Percentiles rank a stretch among this genome's conserved stretches.
These are phyloP conservation scores for Fusarium anguioides DNA, from an alignment of 2,329 filamentous ascomycete genomes.

Conservation along the genomic window DNA sequence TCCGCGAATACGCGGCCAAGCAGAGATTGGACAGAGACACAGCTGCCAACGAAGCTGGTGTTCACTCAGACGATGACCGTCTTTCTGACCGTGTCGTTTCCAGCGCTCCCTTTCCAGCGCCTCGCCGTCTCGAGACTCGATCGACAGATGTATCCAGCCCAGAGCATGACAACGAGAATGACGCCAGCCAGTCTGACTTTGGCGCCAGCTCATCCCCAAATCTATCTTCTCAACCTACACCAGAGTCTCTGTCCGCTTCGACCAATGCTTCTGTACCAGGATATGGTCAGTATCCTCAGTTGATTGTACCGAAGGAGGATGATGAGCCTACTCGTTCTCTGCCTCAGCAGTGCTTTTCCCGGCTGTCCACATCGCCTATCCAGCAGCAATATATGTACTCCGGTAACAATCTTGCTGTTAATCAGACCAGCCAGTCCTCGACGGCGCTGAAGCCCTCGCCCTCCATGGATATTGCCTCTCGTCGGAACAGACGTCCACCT, in stretches of 20 bases:
- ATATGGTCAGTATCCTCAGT: conserved; percentile 40
- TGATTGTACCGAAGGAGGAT: conserved; percentile 40
- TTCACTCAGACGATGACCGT: conserved; percentile 47
- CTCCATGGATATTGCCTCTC: conserved; percentile 64
- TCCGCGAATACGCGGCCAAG: conserved; percentile 54
- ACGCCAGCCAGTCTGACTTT: conserved; percentile 43
- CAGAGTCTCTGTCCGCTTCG: conserved; percentile 32
- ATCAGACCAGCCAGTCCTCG: conserved; percentile 28
- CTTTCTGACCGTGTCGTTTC: conserved; percentile 54
- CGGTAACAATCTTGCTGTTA: conserved; percentile 27
- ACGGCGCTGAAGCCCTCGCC: conserved; percentile 60
- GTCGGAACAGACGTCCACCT: conserved; percentile 59
- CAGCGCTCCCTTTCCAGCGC: conserved; percentile 54
- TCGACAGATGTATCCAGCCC: conserved; percentile 28
- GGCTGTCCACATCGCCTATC: conserved; percentile 30
- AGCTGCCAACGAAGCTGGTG: conserved; percentile 36
- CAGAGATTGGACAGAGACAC: conserved; percentile 53
- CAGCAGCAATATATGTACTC: conserved; percentile 39
- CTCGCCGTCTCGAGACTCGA: conserved; percentile 28
- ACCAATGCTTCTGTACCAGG: conserved; percentile 18
- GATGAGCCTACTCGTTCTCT: conserved; percentile 39
- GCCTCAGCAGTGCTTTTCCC: conserved; percentile 40
- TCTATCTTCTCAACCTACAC: conserved; percentile 33
- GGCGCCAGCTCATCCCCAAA: conserved; percentile 39
- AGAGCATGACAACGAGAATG: conserved; percentile 45